Evolutionary conservation across 225 moss, liverwort and hornwort genomes (phyloP).

Genomic region (Asterella californica): DNA sequence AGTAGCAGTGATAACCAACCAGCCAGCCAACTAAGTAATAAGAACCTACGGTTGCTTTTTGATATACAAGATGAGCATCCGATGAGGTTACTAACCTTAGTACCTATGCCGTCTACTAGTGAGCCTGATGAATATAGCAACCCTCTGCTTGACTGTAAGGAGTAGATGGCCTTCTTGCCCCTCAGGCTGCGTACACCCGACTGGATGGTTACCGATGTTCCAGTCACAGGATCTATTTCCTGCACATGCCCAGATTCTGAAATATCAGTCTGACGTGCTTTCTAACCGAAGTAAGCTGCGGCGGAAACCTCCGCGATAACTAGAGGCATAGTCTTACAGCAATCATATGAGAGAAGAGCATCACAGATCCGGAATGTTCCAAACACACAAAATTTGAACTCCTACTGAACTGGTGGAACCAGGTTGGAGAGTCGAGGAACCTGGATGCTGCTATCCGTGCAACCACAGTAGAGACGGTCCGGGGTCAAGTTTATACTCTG

Average conservation of each 20-base stretch:
- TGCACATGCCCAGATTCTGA: conserved; percentile 9
- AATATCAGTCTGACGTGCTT: neutral
- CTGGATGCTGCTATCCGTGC: conserved; percentile 55
- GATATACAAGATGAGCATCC: neutral
- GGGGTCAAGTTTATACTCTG: conserved; percentile 41
- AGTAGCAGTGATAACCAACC: neutral
- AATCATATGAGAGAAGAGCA: neutral
- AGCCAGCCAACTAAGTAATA: neutral
- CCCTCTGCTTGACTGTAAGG: conserved; percentile 32
- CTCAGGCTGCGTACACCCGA: conserved; percentile 29
- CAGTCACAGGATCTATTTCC: conserved; percentile 45
- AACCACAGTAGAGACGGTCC: conserved; percentile 45
- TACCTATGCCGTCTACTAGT: conserved; percentile 43
- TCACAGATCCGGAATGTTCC: neutral
- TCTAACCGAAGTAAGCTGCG: neutral
- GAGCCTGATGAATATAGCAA: conserved; percentile 47
- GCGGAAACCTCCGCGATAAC: neutral
- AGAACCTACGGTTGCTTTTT: neutral
- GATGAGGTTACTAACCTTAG: conserved; percentile 34
- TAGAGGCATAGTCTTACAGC: neutral
- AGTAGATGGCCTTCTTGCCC: conserved; percentile 50
- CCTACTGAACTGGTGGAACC: neutral
- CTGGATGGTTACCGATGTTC: conserved; percentile 36
- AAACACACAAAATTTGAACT: neutral
- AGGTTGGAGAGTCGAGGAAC: conserved; percentile 13